A percentile compares a stretch with the other conserved stretches of the same genome.
These are phyloP conservation scores for Chalciporus piperatoides DNA, from an alignment of 1,284 basidiomycete species.

Conservation along the genomic window DNA sequence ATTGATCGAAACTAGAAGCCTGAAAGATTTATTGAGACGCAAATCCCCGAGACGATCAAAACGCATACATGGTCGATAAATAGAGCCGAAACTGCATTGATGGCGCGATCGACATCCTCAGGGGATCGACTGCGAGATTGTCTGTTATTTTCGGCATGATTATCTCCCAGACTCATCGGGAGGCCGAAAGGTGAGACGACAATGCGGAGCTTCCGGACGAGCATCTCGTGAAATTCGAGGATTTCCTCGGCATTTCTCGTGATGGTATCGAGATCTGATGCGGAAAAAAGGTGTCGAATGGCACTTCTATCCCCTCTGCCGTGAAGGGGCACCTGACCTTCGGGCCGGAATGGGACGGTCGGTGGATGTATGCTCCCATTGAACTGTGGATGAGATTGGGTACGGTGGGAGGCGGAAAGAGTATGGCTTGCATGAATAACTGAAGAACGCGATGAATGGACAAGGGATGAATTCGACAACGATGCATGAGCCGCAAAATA, in stretches of 20 bases:
- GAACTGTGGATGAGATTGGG: constrained; percentile 24
- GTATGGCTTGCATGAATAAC: constrained; percentile 26
- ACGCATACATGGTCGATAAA: constrained; percentile 63
- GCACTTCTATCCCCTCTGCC: constrained; percentile 37
- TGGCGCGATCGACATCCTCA: constrained; percentile 38
- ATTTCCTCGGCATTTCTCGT: constrained; percentile 73
- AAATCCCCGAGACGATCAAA: not conserved
- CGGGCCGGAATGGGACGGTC: constrained; percentile 1
- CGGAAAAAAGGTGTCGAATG: constrained; percentile 48
- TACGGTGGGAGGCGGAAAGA: constrained; percentile 14
- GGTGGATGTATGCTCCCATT: not conserved
- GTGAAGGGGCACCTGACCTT: constrained; percentile 12
- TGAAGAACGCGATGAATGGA: constrained; percentile 34
- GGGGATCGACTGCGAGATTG: constrained; percentile 3
- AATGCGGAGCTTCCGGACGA: constrained; percentile 59
- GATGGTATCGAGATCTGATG: constrained; percentile 53
- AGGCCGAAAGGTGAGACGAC: constrained; percentile 54
- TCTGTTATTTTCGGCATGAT: constrained; percentile 14
- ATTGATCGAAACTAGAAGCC: constrained; percentile 72
- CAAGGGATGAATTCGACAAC: constrained; percentile 42
- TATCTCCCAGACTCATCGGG: constrained; percentile 30
- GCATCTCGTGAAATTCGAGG: constrained; percentile 69
- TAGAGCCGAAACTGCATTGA: constrained; percentile 55
- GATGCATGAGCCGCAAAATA: constrained; percentile 34
- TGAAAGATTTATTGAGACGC: constrained; percentile 32